Base-by-base conservation (phyloP, 805 yeast genomes). In the Yueomyces sp. region DNA sequence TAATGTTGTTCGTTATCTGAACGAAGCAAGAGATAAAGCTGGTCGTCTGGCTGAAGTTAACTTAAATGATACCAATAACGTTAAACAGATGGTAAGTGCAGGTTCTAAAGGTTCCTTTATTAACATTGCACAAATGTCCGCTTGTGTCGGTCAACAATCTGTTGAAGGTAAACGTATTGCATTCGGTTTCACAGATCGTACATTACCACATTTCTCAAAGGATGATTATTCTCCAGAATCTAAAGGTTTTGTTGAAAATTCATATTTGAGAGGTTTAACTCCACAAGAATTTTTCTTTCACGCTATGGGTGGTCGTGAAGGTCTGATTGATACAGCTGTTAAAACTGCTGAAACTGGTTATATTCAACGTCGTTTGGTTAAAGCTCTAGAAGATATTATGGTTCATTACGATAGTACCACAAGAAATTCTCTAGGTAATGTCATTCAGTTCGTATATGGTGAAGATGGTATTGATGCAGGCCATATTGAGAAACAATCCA, bases 281-380 rank as follows among this genome's bases (percentile, higher is more conserved):
- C 98, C 99, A 33, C 97, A 92, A 65, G 99, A 92, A 65, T 92
- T 92, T 65, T 88, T 92, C 64, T 92, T 92, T 81, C 99, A 92
- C 64, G 96, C 97, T 43, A 92, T 92, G 96, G 97, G 98, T 60
- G 99, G 99, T 72, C 86, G 99, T 76, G 99, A 92, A 70, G 99
- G 99, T 73, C 73, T 92, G 62, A 94, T 92, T 63, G 99, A 92
- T 74, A 92, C 99, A 44, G 99, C 99, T 12, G 99, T 92, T 41
- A 92, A 92, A 65, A 92, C 99, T 38, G 97, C 99, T 2, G 97
- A 90, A 68, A 88, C 97, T 29, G 97, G 97, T 69, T 90, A 90
- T 64, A 88, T 90, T 60, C 97, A 90, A 69, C 90, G 97, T 73
- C 90, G 97, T 75, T 71, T 90, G 63, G 94, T 90, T 40, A 90